phyloP scores from a whole-genome alignment of 345 rosid genomes.

The Syzygium grande region DNA sequence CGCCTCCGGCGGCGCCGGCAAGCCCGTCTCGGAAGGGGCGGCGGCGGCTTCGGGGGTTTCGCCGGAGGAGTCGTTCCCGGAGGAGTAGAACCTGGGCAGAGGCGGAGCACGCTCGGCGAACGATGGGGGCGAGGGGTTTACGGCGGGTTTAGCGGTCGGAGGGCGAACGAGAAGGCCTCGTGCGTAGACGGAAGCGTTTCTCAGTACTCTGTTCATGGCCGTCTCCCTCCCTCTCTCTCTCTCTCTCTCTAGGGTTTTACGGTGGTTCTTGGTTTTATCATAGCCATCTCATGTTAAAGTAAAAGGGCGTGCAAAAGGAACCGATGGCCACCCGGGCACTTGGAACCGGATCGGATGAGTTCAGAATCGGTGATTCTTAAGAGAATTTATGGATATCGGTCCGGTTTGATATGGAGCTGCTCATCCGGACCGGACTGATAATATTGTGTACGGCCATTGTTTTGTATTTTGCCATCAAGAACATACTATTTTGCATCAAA shows the following conservation, averaged over 20 bases:
- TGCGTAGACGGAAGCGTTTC: constrained; percentile 14
- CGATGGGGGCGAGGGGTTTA: neutral
- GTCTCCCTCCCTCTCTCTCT: neutral
- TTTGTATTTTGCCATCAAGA: too few relatives aligned
- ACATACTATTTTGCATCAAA: too few relatives aligned
- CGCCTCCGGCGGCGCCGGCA: constrained; percentile 6
- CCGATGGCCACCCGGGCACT: too few relatives aligned
- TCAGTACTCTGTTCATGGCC: constrained; percentile 28
- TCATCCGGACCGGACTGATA: too few relatives aligned
- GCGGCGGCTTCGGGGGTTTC: constrained; percentile 2
- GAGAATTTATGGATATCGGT: too few relatives aligned
- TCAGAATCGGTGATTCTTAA: too few relatives aligned
- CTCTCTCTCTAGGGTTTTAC: constrained; percentile 5
- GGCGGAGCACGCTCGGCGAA: constrained; percentile 7
- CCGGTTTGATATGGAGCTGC: too few relatives aligned
- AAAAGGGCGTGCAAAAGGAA: too few relatives aligned
- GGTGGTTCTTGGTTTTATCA: neutral
- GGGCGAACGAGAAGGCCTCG: constrained; percentile 9
- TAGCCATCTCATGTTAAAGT: neutral
- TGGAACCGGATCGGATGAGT: too few relatives aligned
- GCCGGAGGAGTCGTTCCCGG: constrained; percentile 28
- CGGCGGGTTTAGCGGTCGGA: neutral
- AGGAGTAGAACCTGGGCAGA: constrained; percentile 27
- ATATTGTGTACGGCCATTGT: too few relatives aligned
- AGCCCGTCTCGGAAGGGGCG: constrained; percentile 9